Conservation (phyloP, 345 rosid species). For the thale cress (Arabidopsis thaliana) region TAIR10.1 NC_003074.8:21739501-21740000, state of each 20-base stretch:
- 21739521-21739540: background rate
- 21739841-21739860: constrained; percentile 18
- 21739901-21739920: background rate
- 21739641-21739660: constrained; percentile 27
- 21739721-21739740: constrained; percentile 2
- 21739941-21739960: no score
- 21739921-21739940: background rate
- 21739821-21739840: constrained; percentile 28
- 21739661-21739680: constrained; percentile 17
- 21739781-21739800: constrained; percentile 18
- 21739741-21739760: constrained; percentile 40
- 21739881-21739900: constrained; percentile 30
- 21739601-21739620: background rate
- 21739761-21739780: background rate
- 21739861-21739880: constrained; percentile 27
- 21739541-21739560: background rate
- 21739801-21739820: background rate
- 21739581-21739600: background rate
- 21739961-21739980: no score
- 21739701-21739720: constrained; percentile 26
- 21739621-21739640: constrained; percentile 42
- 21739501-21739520: background rate
- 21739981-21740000: no score
- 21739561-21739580: background rate
- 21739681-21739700: constrained; percentile 33